Conservation (phyloP, 2,329 filamentous ascomycete species). For the Colletotrichum sp. region DNA sequence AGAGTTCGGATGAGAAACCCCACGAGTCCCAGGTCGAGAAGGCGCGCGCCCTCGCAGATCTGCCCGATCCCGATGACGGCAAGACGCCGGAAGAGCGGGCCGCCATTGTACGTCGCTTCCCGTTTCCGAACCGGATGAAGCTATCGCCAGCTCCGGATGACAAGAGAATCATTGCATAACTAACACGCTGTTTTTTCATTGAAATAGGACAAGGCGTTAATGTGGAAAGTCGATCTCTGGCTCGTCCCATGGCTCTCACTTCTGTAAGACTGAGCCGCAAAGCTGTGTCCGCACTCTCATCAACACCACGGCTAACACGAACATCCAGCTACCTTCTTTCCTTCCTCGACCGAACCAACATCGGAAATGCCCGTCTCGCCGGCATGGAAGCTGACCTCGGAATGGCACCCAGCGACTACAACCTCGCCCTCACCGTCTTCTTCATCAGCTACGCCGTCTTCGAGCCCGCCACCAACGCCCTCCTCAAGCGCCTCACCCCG, state of each 20-base stretch:
- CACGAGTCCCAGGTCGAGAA: constrained; percentile 27
- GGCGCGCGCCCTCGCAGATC: constrained; percentile 28
- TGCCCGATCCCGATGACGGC: constrained; percentile 60
- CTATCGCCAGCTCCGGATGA: not conserved
- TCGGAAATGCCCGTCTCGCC: constrained; percentile 29
- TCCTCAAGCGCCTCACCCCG: constrained; percentile 68
- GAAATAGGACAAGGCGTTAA: constrained; percentile 63
- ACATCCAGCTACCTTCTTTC: constrained; percentile 27
- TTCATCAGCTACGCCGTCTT: constrained; percentile 73
- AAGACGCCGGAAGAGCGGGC: constrained; percentile 67
- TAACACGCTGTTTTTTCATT: not conserved
- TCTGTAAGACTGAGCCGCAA: not conserved
- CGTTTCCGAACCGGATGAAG: not conserved
- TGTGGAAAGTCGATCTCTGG: constrained; percentile 65
- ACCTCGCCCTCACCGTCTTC: constrained; percentile 66
- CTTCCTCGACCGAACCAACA: constrained; percentile 32
- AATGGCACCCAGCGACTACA: constrained; percentile 55
- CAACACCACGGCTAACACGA: not conserved
- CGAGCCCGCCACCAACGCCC: constrained; percentile 67
- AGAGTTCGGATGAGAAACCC: constrained; percentile 18
- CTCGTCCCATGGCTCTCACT: constrained; percentile 62
- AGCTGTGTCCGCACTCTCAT: not conserved
- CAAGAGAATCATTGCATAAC: not conserved
- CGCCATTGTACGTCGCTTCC: constrained; percentile 55
- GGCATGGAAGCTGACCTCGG: constrained; percentile 28